Conservation (phyloP, 805 yeast genomes). For the Lipomyces spencermartinsiae region DNA sequence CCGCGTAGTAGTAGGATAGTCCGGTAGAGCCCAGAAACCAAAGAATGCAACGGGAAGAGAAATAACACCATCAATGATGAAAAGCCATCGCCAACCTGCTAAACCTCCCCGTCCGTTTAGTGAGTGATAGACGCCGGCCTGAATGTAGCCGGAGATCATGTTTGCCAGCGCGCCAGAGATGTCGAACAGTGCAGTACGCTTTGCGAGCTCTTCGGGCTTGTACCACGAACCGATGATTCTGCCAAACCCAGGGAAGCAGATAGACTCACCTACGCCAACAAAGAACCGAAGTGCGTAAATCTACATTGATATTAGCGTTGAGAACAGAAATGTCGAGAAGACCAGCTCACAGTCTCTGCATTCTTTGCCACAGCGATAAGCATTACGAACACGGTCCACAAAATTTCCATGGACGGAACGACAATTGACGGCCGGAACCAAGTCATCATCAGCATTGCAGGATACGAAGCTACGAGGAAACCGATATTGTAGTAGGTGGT, state of each 20-base stretch:
- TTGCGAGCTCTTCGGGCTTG: conserved; percentile 58
- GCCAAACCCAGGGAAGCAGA: conserved; percentile 58
- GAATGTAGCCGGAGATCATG: conserved; percentile 57
- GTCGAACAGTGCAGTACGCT: conserved; percentile 52
- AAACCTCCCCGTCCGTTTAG: conserved; percentile 36
- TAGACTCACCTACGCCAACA: conserved; percentile 72
- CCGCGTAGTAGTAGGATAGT: conserved; percentile 50
- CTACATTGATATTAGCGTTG: conserved; percentile 42
- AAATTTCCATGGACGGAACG: conserved; percentile 61
- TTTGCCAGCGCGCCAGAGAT: conserved; percentile 50
- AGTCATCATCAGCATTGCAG: conserved; percentile 43
- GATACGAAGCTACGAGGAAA: conserved; percentile 44
- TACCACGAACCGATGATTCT: conserved; percentile 58
- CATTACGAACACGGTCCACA: conserved; percentile 71
- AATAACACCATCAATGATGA: conserved; percentile 64
- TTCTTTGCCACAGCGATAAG: conserved; percentile 57
- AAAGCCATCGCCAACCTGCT: conserved; percentile 62
- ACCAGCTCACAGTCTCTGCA: conserved; percentile 45
- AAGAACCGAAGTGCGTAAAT: conserved; percentile 68
- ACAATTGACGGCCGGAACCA: conserved; percentile 44
- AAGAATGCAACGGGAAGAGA: conserved; percentile 48
- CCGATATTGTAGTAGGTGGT: conserved; percentile 42
- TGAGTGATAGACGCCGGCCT: conserved; percentile 52
- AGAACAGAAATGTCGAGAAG: background rate
- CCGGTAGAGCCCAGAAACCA: conserved; percentile 56